Percentiles rank a stretch among this genome's conserved stretches.
These are phyloP conservation scores for Aspergillus versicolor DNA, from an alignment of 2,329 filamentous ascomycete species.

Conservation along the genomic window DNA sequence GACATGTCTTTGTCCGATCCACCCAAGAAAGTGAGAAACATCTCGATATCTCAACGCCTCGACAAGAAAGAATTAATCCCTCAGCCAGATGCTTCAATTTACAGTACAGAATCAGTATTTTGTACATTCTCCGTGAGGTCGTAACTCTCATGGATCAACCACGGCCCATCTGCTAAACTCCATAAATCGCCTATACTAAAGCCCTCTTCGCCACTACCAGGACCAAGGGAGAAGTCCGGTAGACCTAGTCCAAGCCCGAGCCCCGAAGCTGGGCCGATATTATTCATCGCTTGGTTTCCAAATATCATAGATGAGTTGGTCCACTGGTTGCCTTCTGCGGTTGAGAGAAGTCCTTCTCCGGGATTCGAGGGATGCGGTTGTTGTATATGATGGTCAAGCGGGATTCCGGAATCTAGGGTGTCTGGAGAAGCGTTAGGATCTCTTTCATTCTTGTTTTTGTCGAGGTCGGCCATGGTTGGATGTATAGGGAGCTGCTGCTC, in stretches of 20 bases:
- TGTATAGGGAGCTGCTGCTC: background rate
- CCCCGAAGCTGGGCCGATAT: background rate
- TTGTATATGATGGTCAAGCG: background rate
- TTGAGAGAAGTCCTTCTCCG: background rate
- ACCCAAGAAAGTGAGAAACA: background rate
- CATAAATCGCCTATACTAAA: constrained; percentile 23
- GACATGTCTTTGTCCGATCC: constrained; percentile 11
- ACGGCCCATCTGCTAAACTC: constrained; percentile 35
- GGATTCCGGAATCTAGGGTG: background rate
- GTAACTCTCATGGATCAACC: constrained; percentile 29
- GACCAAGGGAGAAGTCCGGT: constrained; percentile 8
- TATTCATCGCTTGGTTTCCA: constrained; percentile 5
- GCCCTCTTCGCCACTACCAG: constrained; percentile 14
- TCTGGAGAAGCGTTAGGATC: background rate
- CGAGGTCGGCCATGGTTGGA: background rate
- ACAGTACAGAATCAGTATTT: background rate
- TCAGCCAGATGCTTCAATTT: background rate
- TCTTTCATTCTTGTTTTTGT: background rate
- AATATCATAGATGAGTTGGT: constrained; percentile 10
- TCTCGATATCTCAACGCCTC: background rate
- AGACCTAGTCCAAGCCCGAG: background rate
- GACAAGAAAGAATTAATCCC: background rate
- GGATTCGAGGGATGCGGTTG: background rate
- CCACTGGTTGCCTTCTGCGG: constrained; percentile 1
- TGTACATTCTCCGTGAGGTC: constrained; percentile 1